These are phyloP conservation scores for Suillus luteus DNA, from an alignment of 768 basidiomycete genomes.

Conservation along the genomic window DNA sequence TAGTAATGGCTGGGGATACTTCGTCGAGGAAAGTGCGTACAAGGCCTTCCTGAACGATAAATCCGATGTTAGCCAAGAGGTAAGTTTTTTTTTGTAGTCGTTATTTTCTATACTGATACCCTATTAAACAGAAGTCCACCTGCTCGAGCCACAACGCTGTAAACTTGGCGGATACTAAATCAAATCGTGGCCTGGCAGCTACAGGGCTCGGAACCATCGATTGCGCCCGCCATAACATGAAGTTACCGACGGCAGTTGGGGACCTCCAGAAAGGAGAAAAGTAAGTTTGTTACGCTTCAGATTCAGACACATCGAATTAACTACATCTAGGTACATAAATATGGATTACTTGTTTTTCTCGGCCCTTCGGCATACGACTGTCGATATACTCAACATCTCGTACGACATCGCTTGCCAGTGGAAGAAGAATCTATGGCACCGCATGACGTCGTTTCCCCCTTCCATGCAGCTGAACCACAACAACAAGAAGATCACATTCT, in stretches of 20 bases:
- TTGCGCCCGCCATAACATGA: constrained; percentile 15
- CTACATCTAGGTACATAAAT: constrained; percentile 22
- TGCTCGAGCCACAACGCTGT: constrained; percentile 17
- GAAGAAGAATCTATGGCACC: background rate
- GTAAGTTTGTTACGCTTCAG: background rate
- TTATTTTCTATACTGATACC: background rate
- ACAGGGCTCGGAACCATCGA: constrained; percentile 13
- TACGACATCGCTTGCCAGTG: constrained; percentile 14
- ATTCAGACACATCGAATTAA: background rate
- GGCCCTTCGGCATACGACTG: no score
- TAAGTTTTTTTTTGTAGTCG: background rate
- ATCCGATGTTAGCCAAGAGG: background rate
- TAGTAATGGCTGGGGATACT: constrained; percentile 27
- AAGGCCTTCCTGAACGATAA: constrained; percentile 18
- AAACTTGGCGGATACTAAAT: background rate
- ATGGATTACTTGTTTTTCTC: constrained; percentile 16
- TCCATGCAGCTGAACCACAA: constrained; percentile 1
- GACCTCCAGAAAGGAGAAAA: constrained; percentile 24
- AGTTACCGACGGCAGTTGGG: constrained; percentile 16
- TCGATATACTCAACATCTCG: no score
- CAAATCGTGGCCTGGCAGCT: background rate
- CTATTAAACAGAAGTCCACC: constrained; percentile 14
- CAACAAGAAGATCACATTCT: constrained; percentile 9
- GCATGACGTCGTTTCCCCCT: background rate
- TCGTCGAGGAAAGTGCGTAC: constrained; percentile 26